A percentile compares a stretch with the other conserved stretches of the same genome.
Conservation (phyloP, 2,329 filamentous ascomycete species). For the Ceratocystiopsis minuta region DNA sequence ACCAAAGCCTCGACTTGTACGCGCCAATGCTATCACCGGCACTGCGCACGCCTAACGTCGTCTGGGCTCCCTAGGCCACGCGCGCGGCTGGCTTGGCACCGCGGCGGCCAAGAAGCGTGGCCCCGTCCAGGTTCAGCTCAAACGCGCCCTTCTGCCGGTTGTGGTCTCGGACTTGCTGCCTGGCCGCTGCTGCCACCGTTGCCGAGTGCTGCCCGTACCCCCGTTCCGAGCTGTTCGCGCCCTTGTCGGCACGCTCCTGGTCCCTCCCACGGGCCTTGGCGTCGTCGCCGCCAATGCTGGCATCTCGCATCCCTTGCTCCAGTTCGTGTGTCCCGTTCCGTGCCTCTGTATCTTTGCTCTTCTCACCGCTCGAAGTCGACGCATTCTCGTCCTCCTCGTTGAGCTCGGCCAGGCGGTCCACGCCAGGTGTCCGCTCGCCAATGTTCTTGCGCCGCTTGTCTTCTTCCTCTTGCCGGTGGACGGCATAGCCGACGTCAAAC, state of each 20-base stretch:
- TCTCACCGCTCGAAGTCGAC: constrained; percentile 17
- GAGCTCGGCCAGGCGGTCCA: constrained; percentile 37
- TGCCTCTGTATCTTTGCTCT: no score
- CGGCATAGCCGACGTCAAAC: constrained; percentile 95
- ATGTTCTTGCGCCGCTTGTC: constrained; percentile 79
- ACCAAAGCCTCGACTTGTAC: no score
- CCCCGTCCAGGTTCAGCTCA: constrained; percentile 79
- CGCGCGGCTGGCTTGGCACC: constrained; percentile 33
- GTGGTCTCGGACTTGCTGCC: constrained; percentile 54
- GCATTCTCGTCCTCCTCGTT: constrained; percentile 50
- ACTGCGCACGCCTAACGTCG: no score
- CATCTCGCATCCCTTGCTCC: constrained; percentile 73
- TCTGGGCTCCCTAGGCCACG: constrained; percentile 15
- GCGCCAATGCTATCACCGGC: no score
- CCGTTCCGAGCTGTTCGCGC: constrained; percentile 24
- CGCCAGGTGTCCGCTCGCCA: constrained; percentile 47
- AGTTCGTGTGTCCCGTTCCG: constrained; percentile 40
- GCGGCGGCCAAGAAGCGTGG: constrained; percentile 66
- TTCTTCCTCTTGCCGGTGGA: constrained; percentile 92
- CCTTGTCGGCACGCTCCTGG: constrained; percentile 24
- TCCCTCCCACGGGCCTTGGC: constrained; percentile 44
- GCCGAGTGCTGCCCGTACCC: constrained; percentile 86
- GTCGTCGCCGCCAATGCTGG: constrained; percentile 50
- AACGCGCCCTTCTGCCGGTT: constrained; percentile 64
- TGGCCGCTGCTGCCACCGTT: constrained; percentile 65